phyloP scores from a whole-genome alignment of 805 yeast species.

The Osmozyma mogii region DNA sequence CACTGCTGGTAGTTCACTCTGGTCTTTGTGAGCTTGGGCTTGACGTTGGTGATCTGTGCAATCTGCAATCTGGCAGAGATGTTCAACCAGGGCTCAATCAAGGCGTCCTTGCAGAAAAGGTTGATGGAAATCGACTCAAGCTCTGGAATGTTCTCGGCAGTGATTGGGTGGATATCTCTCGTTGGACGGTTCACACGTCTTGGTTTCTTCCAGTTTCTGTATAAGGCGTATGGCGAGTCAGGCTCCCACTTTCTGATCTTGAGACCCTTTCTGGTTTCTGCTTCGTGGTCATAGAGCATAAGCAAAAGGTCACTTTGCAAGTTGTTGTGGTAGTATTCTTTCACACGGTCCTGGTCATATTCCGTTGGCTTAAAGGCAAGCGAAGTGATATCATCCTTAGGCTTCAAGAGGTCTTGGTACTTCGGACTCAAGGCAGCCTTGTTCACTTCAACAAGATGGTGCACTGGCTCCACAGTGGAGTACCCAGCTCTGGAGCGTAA shows the following conservation, averaged over 20 bases:
- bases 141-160: constrained; percentile 64
- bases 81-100: constrained; percentile 61
- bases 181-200: constrained; percentile 67
- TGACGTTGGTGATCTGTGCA: constrained; percentile 90
- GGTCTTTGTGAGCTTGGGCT: constrained; percentile 66
- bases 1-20: constrained; percentile 76
- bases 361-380: constrained; percentile 69
- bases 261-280: constrained; percentile 47
- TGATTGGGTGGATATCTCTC: constrained; percentile 63
- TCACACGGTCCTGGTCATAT: constrained; percentile 72
- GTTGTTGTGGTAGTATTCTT: constrained; percentile 68
- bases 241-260: constrained; percentile 83
- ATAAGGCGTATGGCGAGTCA: constrained; percentile 78
- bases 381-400: constrained; percentile 70
- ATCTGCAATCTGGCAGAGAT: constrained; percentile 71
- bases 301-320: constrained; percentile 71
- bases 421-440: constrained; percentile 71
- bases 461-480: constrained; percentile 84
- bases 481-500: constrained; percentile 40
- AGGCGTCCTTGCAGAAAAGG: constrained; percentile 69
- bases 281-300: constrained; percentile 66
- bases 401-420: constrained; percentile 57
- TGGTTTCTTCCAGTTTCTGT: constrained; percentile 73
- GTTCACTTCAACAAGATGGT: constrained; percentile 72
- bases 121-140: constrained; percentile 63